Evolutionary conservation across 2,329 filamentous ascomycete species (phyloP), one percentile per base, ranked within the genome.

Genomic region (Chaetoscypha palmicola): DNA sequence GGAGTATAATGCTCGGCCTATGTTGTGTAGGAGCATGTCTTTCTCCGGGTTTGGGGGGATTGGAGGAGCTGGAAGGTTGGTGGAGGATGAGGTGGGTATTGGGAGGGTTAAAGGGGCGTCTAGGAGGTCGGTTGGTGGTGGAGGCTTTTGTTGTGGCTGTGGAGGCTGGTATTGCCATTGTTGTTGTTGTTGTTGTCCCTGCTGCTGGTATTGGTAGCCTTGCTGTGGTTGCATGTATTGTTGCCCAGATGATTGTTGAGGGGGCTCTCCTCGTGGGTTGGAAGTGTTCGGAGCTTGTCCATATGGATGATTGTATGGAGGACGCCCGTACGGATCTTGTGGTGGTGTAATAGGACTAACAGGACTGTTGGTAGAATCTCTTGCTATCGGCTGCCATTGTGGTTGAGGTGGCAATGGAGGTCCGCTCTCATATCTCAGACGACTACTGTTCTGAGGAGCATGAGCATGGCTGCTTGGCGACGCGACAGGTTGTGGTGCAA

Each of bases 21-120:
- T 75, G 34, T 89, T 84, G 41, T 76, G 75, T 2, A 95, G 73
- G 12, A 97, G 76, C 16, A 85, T 83, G 63, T 97, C 89, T 62
- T 95, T 96, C 65, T 97, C 88, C 0, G 92, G 92, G 58, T 98
- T 98, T 0, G 89, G 90, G 0, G 92, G 91, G 23, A 96, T 88
- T 0, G 91, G 90, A 0, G 92, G 91, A 1, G 88, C 79, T 4
- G 83, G 73, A 5, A 79, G 61, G 17, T 73, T 67, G 8, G 51
- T 51, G 0, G 69, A 66, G 3, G 67, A 62, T 1, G 52, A 35
- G 9, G 69, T 64, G 2, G 76, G 70, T 10, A 75, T 66, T 12
- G 68, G 56, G 19, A 77, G 63, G 8, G 70, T 71, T 11, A 79
- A 63, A 23, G 77, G 75, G 0, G 53, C 56, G 38, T 62, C 59